phyloP scores from a whole-genome alignment of 1,139 yeast species.

The Hemisphaericaspora lyxosophila region DNA sequence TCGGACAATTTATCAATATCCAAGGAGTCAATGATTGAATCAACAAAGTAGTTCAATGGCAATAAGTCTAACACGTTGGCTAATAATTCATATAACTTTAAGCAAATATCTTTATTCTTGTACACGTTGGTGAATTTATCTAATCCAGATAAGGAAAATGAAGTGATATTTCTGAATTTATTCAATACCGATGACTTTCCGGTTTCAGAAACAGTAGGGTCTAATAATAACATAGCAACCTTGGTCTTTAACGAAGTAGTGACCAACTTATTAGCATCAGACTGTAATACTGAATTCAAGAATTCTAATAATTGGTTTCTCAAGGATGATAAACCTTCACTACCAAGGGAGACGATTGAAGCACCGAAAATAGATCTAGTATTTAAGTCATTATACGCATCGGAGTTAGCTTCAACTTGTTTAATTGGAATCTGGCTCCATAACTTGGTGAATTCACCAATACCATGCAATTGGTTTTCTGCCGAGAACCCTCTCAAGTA shows the following conservation, averaged over 20 bases:
- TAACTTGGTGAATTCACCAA: constrained; percentile 53
- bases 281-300: constrained; percentile 12
- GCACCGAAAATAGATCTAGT: constrained; percentile 66
- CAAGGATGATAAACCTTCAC: constrained; percentile 49
- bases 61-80: constrained; percentile 64
- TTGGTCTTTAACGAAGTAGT: constrained; percentile 53
- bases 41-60: constrained; percentile 72
- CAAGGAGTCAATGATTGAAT: constrained; percentile 59
- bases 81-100: constrained; percentile 47
- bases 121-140: constrained; percentile 27
- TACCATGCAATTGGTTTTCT: constrained; percentile 64
- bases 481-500: constrained; percentile 69
- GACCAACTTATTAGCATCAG: constrained; percentile 25
- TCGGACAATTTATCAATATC: constrained; percentile 44
- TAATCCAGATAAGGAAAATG: constrained; percentile 36
- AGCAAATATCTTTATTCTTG: constrained; percentile 20
- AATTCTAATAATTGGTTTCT: constrained; percentile 56
- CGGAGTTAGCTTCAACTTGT: constrained; percentile 39
- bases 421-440: constrained; percentile 51
- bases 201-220: constrained; percentile 32
- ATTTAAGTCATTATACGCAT: constrained; percentile 37
- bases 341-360: constrained; percentile 50
- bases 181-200: constrained; percentile 33
- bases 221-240: constrained; percentile 57
- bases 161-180: constrained; percentile 45